Base-by-base conservation (phyloP, 2,329 filamentous ascomycete genomes). In the Ophiostoma sp. region DNA sequence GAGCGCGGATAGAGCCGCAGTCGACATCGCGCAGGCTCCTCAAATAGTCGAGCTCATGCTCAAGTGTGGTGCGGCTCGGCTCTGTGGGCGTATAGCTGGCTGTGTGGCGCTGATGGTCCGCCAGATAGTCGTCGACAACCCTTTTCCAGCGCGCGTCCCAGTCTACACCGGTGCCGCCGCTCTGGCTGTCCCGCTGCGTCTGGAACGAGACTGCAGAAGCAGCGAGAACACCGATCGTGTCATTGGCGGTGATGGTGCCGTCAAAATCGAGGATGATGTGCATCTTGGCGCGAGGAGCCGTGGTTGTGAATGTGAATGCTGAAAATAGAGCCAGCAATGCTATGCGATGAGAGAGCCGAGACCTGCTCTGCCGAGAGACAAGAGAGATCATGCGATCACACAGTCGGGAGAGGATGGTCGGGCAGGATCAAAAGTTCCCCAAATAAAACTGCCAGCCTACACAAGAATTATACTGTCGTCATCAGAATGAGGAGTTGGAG, bases 181-280 rank as follows among this genome's bases (percentile, higher is more conserved):
- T 47, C 3, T 70, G 70, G 5, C 69, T 69, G 27, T 63, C 49
- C 12, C 47, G 66, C 44, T 52, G 40, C 9, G 73, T 71, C 68
- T 78, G 76, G 68, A 76, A 75, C 27, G 71, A 72, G 60, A 84
- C 79, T 67, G 80, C 81, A 38, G 78, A 78, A 18, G 77, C 72
- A 63, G 80, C 82, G 4, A 87, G 79, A 55, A 78, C 75, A 67
- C 76, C 75, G 55, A 86, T 83, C 55, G 84, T 86, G 76, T 87
- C 85, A 42, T 79, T 70, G 12, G 77, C 76, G 18, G 85, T 86
- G 71, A 87, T 85, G 16, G 85, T 87, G 70, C 83, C 83, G 75
- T 87, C 85, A 74, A 87, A 87, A 73, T 87, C 85, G 27, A 87
- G 78, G 47, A 87, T 74, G 55, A 87, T 76, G 70, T 79, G 78